Base-by-base conservation (phyloP, 495 filamentous ascomycete species). In the Penicillium pancosmium region DNA sequence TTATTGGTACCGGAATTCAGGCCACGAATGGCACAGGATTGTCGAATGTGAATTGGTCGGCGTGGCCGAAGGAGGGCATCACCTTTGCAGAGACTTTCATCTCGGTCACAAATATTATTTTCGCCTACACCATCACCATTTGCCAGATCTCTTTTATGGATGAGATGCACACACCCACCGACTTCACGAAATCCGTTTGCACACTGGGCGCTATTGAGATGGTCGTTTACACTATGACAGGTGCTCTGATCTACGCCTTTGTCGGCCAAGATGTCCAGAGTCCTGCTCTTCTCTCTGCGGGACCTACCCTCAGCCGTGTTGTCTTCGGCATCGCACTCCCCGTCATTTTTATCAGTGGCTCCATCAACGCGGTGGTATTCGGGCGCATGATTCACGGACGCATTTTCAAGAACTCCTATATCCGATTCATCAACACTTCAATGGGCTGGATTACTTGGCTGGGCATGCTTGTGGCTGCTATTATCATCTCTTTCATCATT, bases 391-490 rank as follows among this genome's bases (percentile, higher is more conserved):
- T 44, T 16, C 41, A 44, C 9, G 41, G 41, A 0, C 41, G 41
- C 41, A 44, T 44, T 18, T 44, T 44, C 41, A 44, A 44, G n/a
- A 44, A 44, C 41, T 44, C 41, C 41, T 44, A 44, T n/a, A 44
- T 44, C 9, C 41, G 41, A 1, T 44, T 44, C n/a, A n/a, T 44
- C 41, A 44, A 44, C 41, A 44, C 41, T 18, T 0, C 41, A 1
- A 19, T 19, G 7, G 41, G 41, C 8, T 44, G 41, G 41, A 10
- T 19, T 7, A 44, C 41, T 19, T 44, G 41, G 41, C n/a, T 44
- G n/a, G n/a, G 7, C 9, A 44, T n/a, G 12, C 13, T 44, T n/a
- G n/a, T n/a, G 15, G 8, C n/a, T n/a, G 41, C 41, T 1, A n/a
- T 44, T 9, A 44, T 44, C 41, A 44, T 44, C 16, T 12, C 41